Evolutionary conservation across 768 basidiomycete genomes (phyloP).

Genomic region (Lactarius akahatsu): DNA sequence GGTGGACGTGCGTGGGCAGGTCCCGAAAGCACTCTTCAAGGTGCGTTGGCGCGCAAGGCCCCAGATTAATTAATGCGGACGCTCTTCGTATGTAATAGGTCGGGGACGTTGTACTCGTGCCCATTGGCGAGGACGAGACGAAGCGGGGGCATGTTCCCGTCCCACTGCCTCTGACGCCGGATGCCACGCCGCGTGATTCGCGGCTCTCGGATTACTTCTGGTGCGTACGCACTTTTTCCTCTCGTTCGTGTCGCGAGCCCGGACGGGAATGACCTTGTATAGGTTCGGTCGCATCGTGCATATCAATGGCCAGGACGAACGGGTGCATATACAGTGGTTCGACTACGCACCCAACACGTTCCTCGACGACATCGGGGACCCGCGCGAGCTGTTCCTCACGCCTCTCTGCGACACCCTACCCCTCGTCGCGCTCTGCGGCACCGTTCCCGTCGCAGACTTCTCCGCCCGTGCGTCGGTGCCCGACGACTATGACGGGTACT

Average conservation of each 20-base stretch:
- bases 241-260: not conserved
- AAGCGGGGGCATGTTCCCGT: conserved; percentile 37
- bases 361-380: conserved; percentile 57
- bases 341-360: conserved; percentile 64
- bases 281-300: conserved; percentile 72
- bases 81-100: conserved; percentile 41
- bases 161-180: conserved; percentile 36
- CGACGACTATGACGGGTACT: conserved; percentile 24
- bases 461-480: not conserved
- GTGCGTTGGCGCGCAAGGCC: conserved; percentile 27
- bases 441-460: conserved; percentile 42
- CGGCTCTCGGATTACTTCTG: conserved; percentile 63
- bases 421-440: conserved; percentile 46
- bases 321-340: conserved; percentile 71
- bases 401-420: conserved; percentile 50
- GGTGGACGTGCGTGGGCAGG: conserved; percentile 7
- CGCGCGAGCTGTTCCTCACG: conserved; percentile 65
- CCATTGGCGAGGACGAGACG: conserved; percentile 38
- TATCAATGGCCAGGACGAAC: conserved; percentile 44
- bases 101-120: conserved; percentile 62
- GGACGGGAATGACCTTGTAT: not conserved
- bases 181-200: conserved; percentile 40
- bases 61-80: not conserved
- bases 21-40: conserved; percentile 15
- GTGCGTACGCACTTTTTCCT: conserved; percentile 36